Evolutionary conservation across 1,284 basidiomycete genomes (phyloP).

Genomic region (Fomitopsis betulina): DNA sequence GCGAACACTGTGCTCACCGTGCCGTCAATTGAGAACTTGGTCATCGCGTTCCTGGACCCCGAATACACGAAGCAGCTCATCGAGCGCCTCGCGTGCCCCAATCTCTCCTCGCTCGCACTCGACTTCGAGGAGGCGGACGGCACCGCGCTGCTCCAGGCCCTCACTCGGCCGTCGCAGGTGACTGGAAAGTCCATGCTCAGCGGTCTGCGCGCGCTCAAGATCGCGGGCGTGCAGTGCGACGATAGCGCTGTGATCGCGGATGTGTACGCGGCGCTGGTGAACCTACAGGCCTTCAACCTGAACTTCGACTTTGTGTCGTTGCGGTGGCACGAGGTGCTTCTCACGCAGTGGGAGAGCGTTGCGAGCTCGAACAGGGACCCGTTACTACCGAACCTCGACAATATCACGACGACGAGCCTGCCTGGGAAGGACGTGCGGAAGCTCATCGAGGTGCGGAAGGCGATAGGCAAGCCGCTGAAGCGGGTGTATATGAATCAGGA

Average conservation of each 20-base stretch:
- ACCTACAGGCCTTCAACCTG: conserved; percentile 39
- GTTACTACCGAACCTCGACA: conserved; percentile 36
- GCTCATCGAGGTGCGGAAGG: conserved; percentile 42
- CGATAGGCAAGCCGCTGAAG: conserved; percentile 36
- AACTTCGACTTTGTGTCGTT: conserved; percentile 33
- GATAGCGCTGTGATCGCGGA: conserved; percentile 27
- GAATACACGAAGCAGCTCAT: conserved; percentile 40
- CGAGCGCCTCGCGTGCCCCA: conserved; percentile 40
- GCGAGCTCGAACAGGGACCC: not conserved
- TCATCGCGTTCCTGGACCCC: conserved; percentile 48
- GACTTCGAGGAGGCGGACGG: conserved; percentile 48
- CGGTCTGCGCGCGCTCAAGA: conserved; percentile 36
- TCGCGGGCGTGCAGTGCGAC: conserved; percentile 43
- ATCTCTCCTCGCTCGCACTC: conserved; percentile 40
- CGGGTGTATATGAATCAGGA: conserved; percentile 36
- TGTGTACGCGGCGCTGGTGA: conserved; percentile 33
- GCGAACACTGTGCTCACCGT: conserved; percentile 23
- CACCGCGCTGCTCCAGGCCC: conserved; percentile 39
- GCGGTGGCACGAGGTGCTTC: conserved; percentile 38
- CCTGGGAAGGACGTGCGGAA: conserved; percentile 34
- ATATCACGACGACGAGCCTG: conserved; percentile 41
- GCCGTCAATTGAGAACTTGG: conserved; percentile 38
- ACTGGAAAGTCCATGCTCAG: conserved; percentile 24
- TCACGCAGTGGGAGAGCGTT: conserved; percentile 5
- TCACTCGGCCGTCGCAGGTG: conserved; percentile 25